Base-by-base conservation (phyloP, 2,329 filamentous ascomycete species). In the Plenodomus tracheiphilus region DNA sequence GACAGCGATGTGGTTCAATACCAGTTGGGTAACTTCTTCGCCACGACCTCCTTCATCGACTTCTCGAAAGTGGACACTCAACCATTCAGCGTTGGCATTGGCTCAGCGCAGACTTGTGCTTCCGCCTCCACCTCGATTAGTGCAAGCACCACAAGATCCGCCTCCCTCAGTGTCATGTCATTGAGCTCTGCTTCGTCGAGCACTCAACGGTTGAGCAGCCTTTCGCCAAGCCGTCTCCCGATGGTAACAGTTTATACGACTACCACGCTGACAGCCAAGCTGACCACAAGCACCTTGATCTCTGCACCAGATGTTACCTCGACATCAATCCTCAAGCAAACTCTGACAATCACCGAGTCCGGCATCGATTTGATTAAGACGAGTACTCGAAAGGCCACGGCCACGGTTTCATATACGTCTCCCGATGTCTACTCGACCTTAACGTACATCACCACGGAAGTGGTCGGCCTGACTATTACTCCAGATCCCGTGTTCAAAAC, bases 11-110 rank as follows among this genome's bases (percentile, higher is more conserved):
- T 71, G 16, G 65, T 64, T 20, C 66, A 74, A 43, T 77, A 74
- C 43, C 65, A 76, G 58, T 56, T 77, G 28, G 58, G 64, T 6
- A 72, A 62, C 48, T 76, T 77, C 58, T 77, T 77, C 47, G 53
- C 66, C 1, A 62, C 63, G 1, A 75, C 68, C 1, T 64, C 67
- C 6, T 77, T 74, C 70, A 76, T 77, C 54, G 70, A 77, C 48
- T 73, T 75, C 46, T 69, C 70, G 2, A 65, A 68, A 32, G 60
- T 77, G 15, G 60, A 68, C 44, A 64, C 68, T 1, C 62, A 67
- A 43, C 74, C 75, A 0, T 77, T 77, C 46, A 53, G 53, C 2
- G 61, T 68, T 10, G 68, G 65, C 1, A 61, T 62, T 18, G 67
- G 65, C 15, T 65, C 65, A 7, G 62, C 62, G 15, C 58, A 70